phyloP scores from a whole-genome alignment of 495 filamentous ascomycete genomes.

The Pyronema omphalodes region DNA sequence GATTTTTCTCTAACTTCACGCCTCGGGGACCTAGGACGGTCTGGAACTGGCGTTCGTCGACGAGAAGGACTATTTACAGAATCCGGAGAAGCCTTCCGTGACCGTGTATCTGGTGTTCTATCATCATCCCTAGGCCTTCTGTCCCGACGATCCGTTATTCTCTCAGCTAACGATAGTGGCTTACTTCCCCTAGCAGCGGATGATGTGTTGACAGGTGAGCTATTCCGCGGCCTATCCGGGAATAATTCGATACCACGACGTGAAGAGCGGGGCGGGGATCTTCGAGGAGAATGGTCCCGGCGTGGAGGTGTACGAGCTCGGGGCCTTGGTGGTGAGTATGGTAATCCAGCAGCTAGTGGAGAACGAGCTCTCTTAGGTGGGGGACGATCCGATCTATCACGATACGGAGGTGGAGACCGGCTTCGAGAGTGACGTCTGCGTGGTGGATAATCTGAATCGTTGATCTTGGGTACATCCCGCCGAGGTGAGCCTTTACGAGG shows the following conservation, averaged over 20 bases:
- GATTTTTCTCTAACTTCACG: constrained; percentile 10
- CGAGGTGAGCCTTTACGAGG: constrained; percentile 8
- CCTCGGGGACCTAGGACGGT: background rate
- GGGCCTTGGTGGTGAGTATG: background rate
- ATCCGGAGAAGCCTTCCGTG: background rate
- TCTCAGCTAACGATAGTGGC: background rate
- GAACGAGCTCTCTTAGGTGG: background rate
- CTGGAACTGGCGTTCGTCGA: constrained; percentile 5
- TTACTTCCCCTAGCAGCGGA: background rate
- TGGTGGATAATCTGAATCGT: constrained; percentile 1
- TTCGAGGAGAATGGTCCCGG: background rate
- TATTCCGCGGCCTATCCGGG: background rate
- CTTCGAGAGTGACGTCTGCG: background rate
- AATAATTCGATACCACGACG: background rate
- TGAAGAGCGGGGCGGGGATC: background rate
- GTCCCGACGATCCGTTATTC: background rate
- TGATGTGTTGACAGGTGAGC: background rate
- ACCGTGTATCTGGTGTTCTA: background rate
- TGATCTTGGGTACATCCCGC: constrained; percentile 3
- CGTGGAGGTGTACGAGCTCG: constrained; percentile 1
- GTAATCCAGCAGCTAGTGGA: background rate
- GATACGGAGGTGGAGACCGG: background rate
- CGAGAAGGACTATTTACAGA: background rate
- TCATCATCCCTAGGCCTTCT: background rate
- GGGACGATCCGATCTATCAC: background rate